A percentile compares a stretch with the other conserved stretches of the same genome.
Conservation (phyloP, 1,284 basidiomycete species). For the Rhizoctonia solani region DNA sequence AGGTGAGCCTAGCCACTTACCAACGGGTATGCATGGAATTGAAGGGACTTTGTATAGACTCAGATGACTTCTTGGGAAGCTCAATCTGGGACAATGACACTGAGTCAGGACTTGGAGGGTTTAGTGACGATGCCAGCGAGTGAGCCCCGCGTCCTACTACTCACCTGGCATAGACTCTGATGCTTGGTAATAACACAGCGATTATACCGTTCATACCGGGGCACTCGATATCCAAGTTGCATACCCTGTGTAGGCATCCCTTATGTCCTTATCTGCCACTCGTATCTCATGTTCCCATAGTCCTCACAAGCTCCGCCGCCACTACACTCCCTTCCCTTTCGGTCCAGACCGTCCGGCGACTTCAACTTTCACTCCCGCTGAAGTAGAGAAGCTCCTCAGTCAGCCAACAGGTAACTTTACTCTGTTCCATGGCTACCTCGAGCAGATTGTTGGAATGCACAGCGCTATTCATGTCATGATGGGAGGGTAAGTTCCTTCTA, state of each 20-base stretch:
- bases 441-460: background rate
- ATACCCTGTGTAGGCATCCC: background rate
- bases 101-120: background rate
- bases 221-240: background rate
- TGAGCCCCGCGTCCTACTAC: background rate
- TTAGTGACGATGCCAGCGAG: background rate
- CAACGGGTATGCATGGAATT: too few relatives aligned
- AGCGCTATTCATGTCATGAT: background rate
- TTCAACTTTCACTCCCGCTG: background rate
- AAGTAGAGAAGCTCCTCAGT: background rate
- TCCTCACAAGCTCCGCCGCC: constrained; percentile 16
- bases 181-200: background rate
- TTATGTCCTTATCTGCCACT: background rate
- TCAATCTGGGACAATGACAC: background rate
- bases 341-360: background rate
- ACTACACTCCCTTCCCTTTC: constrained; percentile 6
- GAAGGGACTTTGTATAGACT: background rate
- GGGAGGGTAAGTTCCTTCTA: background rate
- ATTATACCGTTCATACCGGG: background rate
- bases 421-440: background rate
- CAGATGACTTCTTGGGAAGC: background rate
- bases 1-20: background rate
- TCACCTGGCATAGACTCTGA: background rate
- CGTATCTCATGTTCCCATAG: background rate
- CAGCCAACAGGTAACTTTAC: background rate